phyloP scores from a whole-genome alignment of 495 filamentous ascomycete genomes.

The Jackrogersella multiformis region DNA sequence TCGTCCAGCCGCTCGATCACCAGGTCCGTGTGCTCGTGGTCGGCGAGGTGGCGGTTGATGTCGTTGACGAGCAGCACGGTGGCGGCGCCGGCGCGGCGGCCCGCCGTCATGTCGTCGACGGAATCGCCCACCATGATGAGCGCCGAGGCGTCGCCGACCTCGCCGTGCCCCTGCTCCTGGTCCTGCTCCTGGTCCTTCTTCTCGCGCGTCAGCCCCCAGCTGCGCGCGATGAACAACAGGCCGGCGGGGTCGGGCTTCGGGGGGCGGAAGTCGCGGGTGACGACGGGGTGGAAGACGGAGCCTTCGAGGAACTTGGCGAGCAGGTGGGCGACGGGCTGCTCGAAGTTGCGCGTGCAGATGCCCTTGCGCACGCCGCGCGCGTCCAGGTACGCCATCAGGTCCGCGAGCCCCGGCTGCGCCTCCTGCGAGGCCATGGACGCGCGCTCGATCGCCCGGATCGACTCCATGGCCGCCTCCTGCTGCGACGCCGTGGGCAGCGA shows the following conservation, averaged over 20 bases:
- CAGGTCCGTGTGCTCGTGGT: slow-evolving; percentile 82
- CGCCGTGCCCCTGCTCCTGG: slow-evolving; percentile 31
- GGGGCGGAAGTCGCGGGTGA: slow-evolving; percentile 83
- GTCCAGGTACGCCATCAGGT: slow-evolving; percentile 84
- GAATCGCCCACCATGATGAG: slow-evolving; percentile 81
- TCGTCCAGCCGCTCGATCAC: slow-evolving; percentile 74
- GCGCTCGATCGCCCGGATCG: slow-evolving; percentile 81
- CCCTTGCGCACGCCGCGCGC: slow-evolving; percentile 71
- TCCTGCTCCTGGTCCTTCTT: too few relatives aligned
- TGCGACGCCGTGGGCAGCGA: slow-evolving; percentile 67
- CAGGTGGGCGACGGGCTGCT: slow-evolving; percentile 72
- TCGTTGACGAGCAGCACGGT: slow-evolving; percentile 89
- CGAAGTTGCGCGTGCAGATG: slow-evolving; percentile 95
- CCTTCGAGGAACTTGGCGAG: slow-evolving; percentile 74
- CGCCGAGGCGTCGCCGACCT: slow-evolving; percentile 56
- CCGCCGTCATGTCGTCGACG: slow-evolving; percentile 93
- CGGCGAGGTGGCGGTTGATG: slow-evolving; percentile 74
- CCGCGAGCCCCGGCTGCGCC: slow-evolving; percentile 78
- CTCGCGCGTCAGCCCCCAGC: slow-evolving; percentile 81
- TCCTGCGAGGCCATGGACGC: slow-evolving; percentile 79
- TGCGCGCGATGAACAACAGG: slow-evolving; percentile 80
- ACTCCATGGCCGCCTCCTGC: slow-evolving; percentile 70
- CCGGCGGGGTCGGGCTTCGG: slow-evolving; percentile 92
- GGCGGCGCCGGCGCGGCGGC: slow-evolving; percentile 82
- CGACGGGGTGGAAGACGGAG: slow-evolving; percentile 77